Conservation (phyloP, 768 basidiomycete genomes). For the Termitomyces heimii region DNA sequence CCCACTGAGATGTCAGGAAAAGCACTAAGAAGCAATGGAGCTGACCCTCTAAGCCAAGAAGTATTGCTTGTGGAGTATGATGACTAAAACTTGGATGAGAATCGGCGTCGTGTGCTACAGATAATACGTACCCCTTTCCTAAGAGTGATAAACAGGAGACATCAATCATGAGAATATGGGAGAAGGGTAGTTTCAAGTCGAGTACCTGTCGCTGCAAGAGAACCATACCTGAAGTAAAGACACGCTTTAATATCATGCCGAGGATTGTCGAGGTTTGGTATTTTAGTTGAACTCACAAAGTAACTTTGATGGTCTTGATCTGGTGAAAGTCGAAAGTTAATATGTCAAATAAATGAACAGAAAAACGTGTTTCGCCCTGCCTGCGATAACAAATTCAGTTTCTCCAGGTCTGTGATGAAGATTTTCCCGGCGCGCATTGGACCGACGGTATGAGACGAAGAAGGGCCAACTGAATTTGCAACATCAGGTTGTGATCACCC, state of each 20-base stretch:
- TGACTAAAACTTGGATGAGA: conserved; percentile 39
- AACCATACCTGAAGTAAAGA: conserved; percentile 62
- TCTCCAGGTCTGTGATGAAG: conserved; percentile 71
- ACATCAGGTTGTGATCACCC: conserved; percentile 1
- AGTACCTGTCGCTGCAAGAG: conserved; percentile 84
- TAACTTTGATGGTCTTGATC: conserved; percentile 80
- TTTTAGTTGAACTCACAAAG: conserved; percentile 42
- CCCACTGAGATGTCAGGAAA: background rate
- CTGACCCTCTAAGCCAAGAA: conserved; percentile 71
- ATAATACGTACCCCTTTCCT: conserved; percentile 68
- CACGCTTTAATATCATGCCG: conserved; percentile 1
- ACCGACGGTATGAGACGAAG: conserved; percentile 46
- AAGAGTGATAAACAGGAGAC: conserved; percentile 4
- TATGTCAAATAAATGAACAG: background rate
- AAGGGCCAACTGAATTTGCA: conserved; percentile 35
- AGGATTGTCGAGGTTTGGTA: background rate
- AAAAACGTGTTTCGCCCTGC: conserved; percentile 25
- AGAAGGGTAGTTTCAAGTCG: conserved; percentile 5
- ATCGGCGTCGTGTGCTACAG: background rate
- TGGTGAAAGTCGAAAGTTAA: conserved; percentile 19
- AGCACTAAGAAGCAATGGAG: background rate
- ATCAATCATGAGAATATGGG: background rate
- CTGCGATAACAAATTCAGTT: conserved; percentile 64
- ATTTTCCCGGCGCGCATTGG: conserved; percentile 89
- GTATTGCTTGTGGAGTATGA: conserved; percentile 82